Percentiles rank a stretch among this genome's conserved stretches.
Conservation (phyloP, 2,329 filamentous ascomycete species). For the Cercospora janseana region DNA sequence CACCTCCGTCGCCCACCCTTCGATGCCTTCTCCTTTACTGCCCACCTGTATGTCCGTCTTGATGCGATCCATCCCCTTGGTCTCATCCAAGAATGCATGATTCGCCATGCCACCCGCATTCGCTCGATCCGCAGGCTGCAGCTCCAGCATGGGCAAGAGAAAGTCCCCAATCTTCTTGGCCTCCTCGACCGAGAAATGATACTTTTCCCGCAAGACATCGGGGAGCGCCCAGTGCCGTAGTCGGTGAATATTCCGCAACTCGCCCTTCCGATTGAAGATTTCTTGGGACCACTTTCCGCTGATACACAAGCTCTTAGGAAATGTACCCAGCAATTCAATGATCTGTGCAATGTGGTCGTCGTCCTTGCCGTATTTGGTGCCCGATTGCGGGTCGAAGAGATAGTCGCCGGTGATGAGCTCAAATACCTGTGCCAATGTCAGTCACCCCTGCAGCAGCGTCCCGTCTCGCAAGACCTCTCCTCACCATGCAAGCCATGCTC, state of each 20-base stretch:
- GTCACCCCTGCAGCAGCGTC: constrained; percentile 3
- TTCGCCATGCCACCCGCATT: constrained; percentile 95
- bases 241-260: constrained; percentile 94
- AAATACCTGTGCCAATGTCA: constrained; percentile 66
- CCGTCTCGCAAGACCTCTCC: neutral
- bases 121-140: constrained; percentile 81
- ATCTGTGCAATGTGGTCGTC: constrained; percentile 99
- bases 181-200: constrained; percentile 86
- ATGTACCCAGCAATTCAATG: constrained; percentile 90
- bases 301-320: constrained; percentile 87
- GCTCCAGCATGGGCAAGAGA: constrained; percentile 83
- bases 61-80: constrained; percentile 81
- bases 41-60: constrained; percentile 75
- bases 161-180: constrained; percentile 77
- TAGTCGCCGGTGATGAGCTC: constrained; percentile 98
- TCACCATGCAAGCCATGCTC: constrained; percentile 99
- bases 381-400: constrained; percentile 95
- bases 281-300: constrained; percentile 97
- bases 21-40: constrained; percentile 84
- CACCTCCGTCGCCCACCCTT: constrained; percentile 87
- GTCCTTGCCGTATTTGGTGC: constrained; percentile 98
- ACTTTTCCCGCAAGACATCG: constrained; percentile 92
- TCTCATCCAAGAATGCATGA: constrained; percentile 77
- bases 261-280: constrained; percentile 97
- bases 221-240: constrained; percentile 93